phyloP scores from a whole-genome alignment of 768 basidiomycete genomes.

The Termitomyces sp. region DNA sequence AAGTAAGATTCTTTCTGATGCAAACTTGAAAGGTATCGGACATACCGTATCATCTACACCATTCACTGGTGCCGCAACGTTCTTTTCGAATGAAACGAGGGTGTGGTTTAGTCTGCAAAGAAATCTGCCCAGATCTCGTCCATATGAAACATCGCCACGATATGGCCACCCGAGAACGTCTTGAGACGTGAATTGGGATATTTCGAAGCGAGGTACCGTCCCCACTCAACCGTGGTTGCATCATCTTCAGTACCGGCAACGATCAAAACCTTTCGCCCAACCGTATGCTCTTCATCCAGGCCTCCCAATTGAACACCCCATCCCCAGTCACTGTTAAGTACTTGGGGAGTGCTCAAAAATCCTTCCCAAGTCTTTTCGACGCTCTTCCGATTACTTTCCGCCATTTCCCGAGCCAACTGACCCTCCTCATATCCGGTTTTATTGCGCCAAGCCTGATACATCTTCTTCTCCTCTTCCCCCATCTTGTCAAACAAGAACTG shows the following conservation, averaged over 20 bases:
- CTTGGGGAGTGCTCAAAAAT: constrained; percentile 27
- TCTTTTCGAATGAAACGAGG: background rate
- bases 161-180: constrained; percentile 37
- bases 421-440: constrained; percentile 33
- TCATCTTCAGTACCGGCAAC: constrained; percentile 32
- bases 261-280: constrained; percentile 32
- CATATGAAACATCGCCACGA: constrained; percentile 30
- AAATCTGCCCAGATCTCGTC: constrained; percentile 34
- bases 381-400: constrained; percentile 33
- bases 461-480: constrained; percentile 29
- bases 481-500: constrained; percentile 28
- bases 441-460: constrained; percentile 36
- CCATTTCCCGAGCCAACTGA: constrained; percentile 32
- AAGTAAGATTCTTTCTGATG: background rate
- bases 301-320: constrained; percentile 26
- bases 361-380: constrained; percentile 42
- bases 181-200: constrained; percentile 37
- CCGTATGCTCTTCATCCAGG: constrained; percentile 40
- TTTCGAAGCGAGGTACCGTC: constrained; percentile 31
- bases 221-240: constrained; percentile 27
- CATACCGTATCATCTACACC: background rate
- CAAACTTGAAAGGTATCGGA: background rate
- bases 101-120: constrained; percentile 4
- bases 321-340: constrained; percentile 43
- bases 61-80: background rate